These are phyloP conservation scores for Neurospora sp. DNA, from an alignment of 495 filamentous ascomycete species.

Conservation along the genomic window DNA sequence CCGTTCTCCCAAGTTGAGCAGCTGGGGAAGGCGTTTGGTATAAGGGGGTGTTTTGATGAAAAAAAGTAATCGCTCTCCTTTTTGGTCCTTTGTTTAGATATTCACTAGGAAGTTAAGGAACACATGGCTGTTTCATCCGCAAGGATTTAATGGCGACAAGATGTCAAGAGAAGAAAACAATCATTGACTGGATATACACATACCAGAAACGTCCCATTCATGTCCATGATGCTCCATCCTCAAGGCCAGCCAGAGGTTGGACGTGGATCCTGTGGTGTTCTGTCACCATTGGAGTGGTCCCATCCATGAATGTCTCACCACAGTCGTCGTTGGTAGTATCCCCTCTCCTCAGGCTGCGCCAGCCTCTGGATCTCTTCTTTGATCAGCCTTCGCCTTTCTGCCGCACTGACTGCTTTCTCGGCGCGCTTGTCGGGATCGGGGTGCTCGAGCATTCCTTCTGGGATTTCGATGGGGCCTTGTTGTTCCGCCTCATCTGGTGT, in stretches of 20 bases:
- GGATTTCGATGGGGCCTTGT: background rate
- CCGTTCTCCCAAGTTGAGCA: background rate
- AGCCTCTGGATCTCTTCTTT: constrained; percentile 39
- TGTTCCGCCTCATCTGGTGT: background rate
- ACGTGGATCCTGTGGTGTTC: background rate
- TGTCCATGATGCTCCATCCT: background rate
- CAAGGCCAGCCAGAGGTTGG: background rate
- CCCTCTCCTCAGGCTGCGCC: constrained; percentile 27
- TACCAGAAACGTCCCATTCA: background rate
- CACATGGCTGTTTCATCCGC: background rate
- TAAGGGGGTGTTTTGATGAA: background rate
- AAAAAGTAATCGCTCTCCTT: background rate
- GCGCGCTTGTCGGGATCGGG: background rate
- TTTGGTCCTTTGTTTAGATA: background rate
- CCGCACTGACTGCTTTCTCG: constrained; percentile 32
- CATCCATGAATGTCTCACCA: constrained; percentile 21
- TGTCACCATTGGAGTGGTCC: background rate
- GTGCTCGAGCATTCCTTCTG: background rate
- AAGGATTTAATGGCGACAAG: background rate
- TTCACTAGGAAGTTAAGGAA: background rate
- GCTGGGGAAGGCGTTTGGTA: background rate
- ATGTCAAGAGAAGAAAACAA: background rate
- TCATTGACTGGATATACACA: background rate
- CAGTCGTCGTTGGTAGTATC: constrained; percentile 37
- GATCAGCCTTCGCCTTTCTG: constrained; percentile 38